Evolutionary conservation across 2,329 filamentous ascomycete genomes (phyloP), one percentile per base, ranked within the genome.

Genomic region (Cladosporium austrohemisphaericum): DNA sequence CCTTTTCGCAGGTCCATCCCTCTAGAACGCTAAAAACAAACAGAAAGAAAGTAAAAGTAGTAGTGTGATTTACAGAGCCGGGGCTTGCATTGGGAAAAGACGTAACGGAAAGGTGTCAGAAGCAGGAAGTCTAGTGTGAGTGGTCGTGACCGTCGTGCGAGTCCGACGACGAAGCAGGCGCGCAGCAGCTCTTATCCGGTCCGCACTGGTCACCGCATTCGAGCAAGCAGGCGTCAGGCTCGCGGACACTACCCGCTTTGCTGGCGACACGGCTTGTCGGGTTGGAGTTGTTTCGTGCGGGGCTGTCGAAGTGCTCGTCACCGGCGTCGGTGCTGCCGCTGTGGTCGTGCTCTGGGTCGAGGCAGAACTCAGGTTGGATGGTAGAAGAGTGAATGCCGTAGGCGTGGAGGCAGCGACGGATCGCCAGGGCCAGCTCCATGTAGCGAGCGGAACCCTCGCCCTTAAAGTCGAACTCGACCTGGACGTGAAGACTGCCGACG

Each of bases 301-400:
- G 57, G 37, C 35, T 55, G 40, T 67, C 65, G 20, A 46, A 36
- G 41, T 66, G 60, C 5, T 55, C 58, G 13, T 59, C 58, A 6
- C 59, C 50, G 20, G 59, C 61, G 26, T 60, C 60, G 7, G 55
- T 57, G 2, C 53, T 60, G 16, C 61, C 62, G 3, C 67, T 62
- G 53, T 75, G 72, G 52, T 71, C 68, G 55, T 74, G 70, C 14
- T 66, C 67, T 5, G 65, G 62, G 50, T 76, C 66, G 19, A 74
- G 65, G 57, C 71, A 72, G 63, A 75, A 98, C 68, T 98, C 93
- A 5, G 93, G 93, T 69, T 98, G 93, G 59, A 98, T 97, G 10
- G 93, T 98, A 28, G 90, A 92, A 29, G 88, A 94, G 73, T 98
- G 93, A 57, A 98, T 97, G 49, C 93, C 92, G 60, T 95, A 96